Percentiles rank a stretch among this genome's conserved stretches.
phyloP scores from a whole-genome alignment of 768 basidiomycete genomes.

The Boletales sp. region DNA sequence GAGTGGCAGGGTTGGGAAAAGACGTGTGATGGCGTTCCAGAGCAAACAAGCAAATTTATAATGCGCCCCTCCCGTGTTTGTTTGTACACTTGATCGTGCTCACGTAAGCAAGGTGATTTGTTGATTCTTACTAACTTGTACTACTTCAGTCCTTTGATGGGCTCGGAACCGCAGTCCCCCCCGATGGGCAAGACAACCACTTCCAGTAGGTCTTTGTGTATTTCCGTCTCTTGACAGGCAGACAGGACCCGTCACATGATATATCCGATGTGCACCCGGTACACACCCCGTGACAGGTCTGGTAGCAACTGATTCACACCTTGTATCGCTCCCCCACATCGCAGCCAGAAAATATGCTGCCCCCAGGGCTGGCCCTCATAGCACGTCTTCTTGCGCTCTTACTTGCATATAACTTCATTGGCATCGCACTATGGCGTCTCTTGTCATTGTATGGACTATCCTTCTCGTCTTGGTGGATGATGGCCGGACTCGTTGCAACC shows the following conservation, averaged over 20 bases:
- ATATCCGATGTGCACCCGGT: no score
- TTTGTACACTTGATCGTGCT: slow-evolving; percentile 16
- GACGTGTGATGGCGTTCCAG: background rate
- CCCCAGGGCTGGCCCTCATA: slow-evolving; percentile 15
- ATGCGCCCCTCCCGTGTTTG: slow-evolving; percentile 10
- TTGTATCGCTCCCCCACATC: background rate
- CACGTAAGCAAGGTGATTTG: background rate
- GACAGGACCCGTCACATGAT: background rate
- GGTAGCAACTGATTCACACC: background rate
- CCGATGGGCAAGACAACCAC: no score
- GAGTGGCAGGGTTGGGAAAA: background rate
- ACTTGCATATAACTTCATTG: background rate
- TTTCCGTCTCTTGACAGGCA: background rate
- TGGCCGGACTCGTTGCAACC: slow-evolving; percentile 27
- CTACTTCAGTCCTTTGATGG: background rate
- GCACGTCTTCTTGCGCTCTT: background rate
- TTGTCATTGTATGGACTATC: slow-evolving; percentile 13
- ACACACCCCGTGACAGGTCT: no score
- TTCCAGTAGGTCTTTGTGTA: no score
- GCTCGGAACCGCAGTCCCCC: no score
- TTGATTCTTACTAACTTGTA: background rate
- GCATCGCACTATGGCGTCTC: slow-evolving; percentile 2
- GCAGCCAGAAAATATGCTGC: background rate
- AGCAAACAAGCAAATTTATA: slow-evolving; percentile 24
- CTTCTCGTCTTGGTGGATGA: slow-evolving; percentile 38